Percentiles rank a stretch among this genome's conserved stretches.
Conservation (phyloP, 148 eudicot species). For the Rhododendron vialii region DNA sequence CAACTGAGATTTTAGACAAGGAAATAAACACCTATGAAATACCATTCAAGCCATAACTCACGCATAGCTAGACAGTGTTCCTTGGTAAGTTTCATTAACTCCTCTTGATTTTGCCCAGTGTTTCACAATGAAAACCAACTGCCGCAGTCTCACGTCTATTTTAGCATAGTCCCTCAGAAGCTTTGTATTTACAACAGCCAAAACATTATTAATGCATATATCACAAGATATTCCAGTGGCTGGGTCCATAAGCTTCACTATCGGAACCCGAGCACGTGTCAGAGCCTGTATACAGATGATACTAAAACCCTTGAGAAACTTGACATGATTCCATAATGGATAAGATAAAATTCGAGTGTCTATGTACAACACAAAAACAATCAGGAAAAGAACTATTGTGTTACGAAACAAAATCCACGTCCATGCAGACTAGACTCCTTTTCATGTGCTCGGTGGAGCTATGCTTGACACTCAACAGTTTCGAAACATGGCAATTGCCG, state of each 20-base stretch:
- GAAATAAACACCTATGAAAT: not conserved
- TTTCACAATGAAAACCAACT: slow-evolving; percentile 88
- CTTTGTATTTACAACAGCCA: slow-evolving; percentile 92
- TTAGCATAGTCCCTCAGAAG: slow-evolving; percentile 82
- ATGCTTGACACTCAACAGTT: not conserved
- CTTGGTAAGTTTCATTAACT: slow-evolving; percentile 90
- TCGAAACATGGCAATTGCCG: not conserved
- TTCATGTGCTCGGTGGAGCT: not conserved
- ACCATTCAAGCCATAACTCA: slow-evolving; percentile 34
- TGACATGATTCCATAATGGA: not conserved
- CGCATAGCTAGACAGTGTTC: slow-evolving; percentile 98
- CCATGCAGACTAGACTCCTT: not conserved
- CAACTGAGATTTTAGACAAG: slow-evolving; percentile 1
- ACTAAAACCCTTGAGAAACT: slow-evolving; percentile 7
- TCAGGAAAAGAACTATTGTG: not conserved
- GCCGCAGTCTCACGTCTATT: slow-evolving; percentile 79
- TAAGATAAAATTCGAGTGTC: not conserved
- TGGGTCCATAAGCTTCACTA: slow-evolving; percentile 97
- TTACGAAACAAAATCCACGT: not conserved
- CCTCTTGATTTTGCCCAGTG: slow-evolving; percentile 98
- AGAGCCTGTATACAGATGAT: slow-evolving; percentile 53
- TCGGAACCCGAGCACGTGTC: slow-evolving; percentile 89
- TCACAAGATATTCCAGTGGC: slow-evolving; percentile 85
- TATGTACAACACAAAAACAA: not conserved
- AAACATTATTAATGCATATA: slow-evolving; percentile 81